Percentiles rank a stretch among this genome's conserved stretches.
Evolutionary conservation across 179 eudicot species (phyloP).

Genomic region (Camellia oleifera): DNA sequence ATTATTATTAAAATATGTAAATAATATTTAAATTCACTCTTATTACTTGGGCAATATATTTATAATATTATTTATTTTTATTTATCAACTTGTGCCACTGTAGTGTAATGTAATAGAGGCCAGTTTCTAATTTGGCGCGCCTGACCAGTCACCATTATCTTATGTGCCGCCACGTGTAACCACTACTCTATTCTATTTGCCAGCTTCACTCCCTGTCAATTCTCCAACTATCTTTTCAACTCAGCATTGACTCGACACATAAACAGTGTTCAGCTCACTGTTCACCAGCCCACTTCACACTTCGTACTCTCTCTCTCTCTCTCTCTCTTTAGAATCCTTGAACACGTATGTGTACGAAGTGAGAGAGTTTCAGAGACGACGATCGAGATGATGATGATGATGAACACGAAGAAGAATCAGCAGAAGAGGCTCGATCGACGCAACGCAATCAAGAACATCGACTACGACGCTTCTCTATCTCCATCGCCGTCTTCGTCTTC

Average conservation of each 20-base stretch:
- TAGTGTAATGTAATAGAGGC: too few species aligned
- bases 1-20: too few species aligned
- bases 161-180: constrained; percentile 7
- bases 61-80: too few species aligned
- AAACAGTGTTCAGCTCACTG: not conserved
- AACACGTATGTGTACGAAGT: not conserved
- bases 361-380: constrained; percentile 14
- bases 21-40: too few species aligned
- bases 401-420: constrained; percentile 39
- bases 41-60: too few species aligned
- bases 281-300: not conserved
- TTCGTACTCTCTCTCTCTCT: not conserved
- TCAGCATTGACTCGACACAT: too few species aligned
- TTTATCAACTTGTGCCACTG: too few species aligned
- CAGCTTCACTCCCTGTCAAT: too few species aligned
- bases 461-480: constrained; percentile 42
- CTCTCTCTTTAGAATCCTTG: too few species aligned
- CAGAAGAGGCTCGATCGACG: constrained; percentile 52
- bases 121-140: not conserved
- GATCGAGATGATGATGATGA: constrained; percentile 7
- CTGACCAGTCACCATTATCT: not conserved
- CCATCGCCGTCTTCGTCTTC: constrained; percentile 19
- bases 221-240: too few species aligned
- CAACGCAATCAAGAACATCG: constrained; percentile 62
- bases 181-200: not conserved